Evolutionary conservation across 768 basidiomycete genomes (phyloP).

Genomic region (Goffeauzyma gilvescens): DNA sequence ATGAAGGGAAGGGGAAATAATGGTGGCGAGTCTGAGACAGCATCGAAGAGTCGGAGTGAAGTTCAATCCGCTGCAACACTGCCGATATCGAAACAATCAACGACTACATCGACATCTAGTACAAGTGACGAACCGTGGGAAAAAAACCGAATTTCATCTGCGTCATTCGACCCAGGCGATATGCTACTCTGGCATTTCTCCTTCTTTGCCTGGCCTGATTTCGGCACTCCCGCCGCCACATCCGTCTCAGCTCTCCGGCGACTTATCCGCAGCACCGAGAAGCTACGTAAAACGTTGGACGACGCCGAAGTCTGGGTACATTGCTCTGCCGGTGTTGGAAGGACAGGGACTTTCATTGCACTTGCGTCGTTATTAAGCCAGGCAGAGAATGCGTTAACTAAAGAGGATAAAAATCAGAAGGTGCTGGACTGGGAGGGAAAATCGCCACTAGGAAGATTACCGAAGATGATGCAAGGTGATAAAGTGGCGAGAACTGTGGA

Average conservation of each 20-base stretch:
- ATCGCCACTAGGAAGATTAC: slow-evolving; percentile 21
- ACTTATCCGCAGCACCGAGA: slow-evolving; percentile 13
- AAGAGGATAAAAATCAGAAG: too few relatives aligned
- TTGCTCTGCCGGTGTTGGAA: slow-evolving; percentile 32
- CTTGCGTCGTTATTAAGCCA: slow-evolving; percentile 27
- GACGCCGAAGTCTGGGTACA: slow-evolving; percentile 29
- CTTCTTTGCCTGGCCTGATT: slow-evolving; percentile 28
- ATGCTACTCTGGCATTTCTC: slow-evolving; percentile 19
- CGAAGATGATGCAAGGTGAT: slow-evolving; percentile 12
- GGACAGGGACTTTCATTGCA: slow-evolving; percentile 31
- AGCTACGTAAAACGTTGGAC: slow-evolving; percentile 9
- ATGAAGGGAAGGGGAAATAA: background rate
- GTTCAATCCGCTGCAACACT: background rate
- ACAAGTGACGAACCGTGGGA: background rate
- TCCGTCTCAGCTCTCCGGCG: slow-evolving; percentile 13
- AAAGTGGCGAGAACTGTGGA: slow-evolving; percentile 24
- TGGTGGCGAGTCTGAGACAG: background rate
- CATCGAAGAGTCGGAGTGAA: background rate
- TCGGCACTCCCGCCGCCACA: slow-evolving; percentile 23
- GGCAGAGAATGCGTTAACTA: too few relatives aligned
- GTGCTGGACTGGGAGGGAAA: background rate
- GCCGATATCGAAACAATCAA: background rate
- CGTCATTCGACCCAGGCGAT: background rate
- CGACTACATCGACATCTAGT: background rate
- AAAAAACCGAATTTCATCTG: background rate